phyloP scores from a whole-genome alignment of 2,329 filamentous ascomycete genomes.

The Aspergillus aculeatus region DNA sequence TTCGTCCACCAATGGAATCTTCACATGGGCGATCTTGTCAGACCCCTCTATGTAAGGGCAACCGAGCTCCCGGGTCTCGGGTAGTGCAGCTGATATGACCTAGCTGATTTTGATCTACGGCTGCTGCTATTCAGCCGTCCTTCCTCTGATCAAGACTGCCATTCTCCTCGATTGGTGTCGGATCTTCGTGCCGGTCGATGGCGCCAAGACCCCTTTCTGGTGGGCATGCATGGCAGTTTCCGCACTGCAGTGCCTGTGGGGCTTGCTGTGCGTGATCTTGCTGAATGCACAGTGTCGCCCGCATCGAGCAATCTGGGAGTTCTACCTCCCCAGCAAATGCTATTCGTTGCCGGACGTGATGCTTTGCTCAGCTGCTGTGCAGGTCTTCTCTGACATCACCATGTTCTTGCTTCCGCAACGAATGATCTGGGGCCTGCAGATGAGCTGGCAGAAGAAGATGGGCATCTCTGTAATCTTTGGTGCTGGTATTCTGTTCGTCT shows the following conservation, averaged over 20 bases:
- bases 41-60: slow-evolving; percentile 17
- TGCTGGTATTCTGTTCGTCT: slow-evolving; percentile 34
- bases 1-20: slow-evolving; percentile 25
- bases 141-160: slow-evolving; percentile 43
- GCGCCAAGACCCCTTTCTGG: slow-evolving; percentile 34
- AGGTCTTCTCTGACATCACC: slow-evolving; percentile 33
- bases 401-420: slow-evolving; percentile 38
- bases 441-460: slow-evolving; percentile 31
- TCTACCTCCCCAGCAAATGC: slow-evolving; percentile 33
- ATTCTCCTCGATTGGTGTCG: slow-evolving; percentile 48
- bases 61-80: too few species aligned
- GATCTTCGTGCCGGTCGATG: slow-evolving; percentile 33
- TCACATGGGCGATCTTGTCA: slow-evolving; percentile 15
- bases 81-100: neutral
- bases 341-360: slow-evolving; percentile 28
- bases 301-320: slow-evolving; percentile 36
- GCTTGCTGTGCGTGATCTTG: slow-evolving; percentile 30
- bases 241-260: slow-evolving; percentile 31
- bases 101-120: slow-evolving; percentile 33
- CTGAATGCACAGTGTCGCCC: slow-evolving; percentile 39
- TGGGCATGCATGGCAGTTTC: slow-evolving; percentile 35
- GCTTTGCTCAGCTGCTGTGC: slow-evolving; percentile 33
- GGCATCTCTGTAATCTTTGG: slow-evolving; percentile 35
- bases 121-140: slow-evolving; percentile 36
- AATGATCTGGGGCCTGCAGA: slow-evolving; percentile 36